phyloP scores from a whole-genome alignment of 805 yeast species.

The Pichia californica region DNA sequence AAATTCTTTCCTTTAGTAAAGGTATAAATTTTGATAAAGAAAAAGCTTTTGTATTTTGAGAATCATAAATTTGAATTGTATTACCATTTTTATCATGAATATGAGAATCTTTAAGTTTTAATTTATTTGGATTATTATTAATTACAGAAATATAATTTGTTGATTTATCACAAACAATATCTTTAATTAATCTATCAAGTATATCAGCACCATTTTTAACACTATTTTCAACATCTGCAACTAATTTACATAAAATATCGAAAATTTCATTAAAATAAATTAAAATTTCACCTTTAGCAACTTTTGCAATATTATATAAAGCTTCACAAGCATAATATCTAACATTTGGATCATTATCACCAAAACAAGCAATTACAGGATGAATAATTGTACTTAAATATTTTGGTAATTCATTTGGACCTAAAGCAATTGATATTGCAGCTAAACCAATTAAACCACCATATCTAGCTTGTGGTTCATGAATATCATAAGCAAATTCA shows the following conservation, averaged over 20 bases:
- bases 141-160: constrained; percentile 72
- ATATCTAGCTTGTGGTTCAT: constrained; percentile 83
- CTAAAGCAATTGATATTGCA: constrained; percentile 90
- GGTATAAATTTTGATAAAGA: constrained; percentile 86
- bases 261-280: constrained; percentile 90
- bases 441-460: constrained; percentile 96
- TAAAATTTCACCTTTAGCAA: constrained; percentile 90
- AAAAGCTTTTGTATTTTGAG: constrained; percentile 62
- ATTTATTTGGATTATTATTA: constrained; percentile 18
- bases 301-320: constrained; percentile 90
- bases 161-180: constrained; percentile 91
- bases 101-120: constrained; percentile 34
- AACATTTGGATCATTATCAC: constrained; percentile 96
- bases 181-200: constrained; percentile 83
- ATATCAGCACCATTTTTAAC: constrained; percentile 95
- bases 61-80: constrained; percentile 51
- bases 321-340: constrained; percentile 96
- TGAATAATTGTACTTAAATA: constrained; percentile 82
- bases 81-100: constrained; percentile 49
- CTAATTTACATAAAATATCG: constrained; percentile 83
- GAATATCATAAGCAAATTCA: constrained; percentile 75
- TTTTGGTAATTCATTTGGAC: constrained; percentile 72
- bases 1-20: constrained; percentile 81
- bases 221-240: constrained; percentile 84
- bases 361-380: constrained; percentile 91